These are phyloP conservation scores for Stephania cephalantha DNA, from an alignment of 164 flowering plant genomes.

Conservation along the genomic window DNA sequence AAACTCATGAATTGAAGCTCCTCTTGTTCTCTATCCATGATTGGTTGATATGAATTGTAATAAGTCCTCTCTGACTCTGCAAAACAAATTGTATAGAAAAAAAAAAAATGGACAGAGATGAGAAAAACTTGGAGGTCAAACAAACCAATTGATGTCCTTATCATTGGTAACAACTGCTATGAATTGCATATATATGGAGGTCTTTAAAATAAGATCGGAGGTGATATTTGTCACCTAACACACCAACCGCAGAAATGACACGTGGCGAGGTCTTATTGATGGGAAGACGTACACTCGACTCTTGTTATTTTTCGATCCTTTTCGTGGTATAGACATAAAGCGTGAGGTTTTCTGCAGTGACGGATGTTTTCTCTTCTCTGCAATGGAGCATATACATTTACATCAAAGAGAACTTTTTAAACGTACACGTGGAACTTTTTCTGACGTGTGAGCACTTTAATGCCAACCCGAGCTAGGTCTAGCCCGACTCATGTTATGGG, in stretches of 20 bases:
- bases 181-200: neutral
- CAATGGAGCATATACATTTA: too few species aligned
- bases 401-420: too few species aligned
- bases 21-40: constrained; percentile 45
- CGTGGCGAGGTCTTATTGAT: neutral
- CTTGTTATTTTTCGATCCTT: too few species aligned
- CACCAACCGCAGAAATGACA: neutral
- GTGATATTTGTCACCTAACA: neutral
- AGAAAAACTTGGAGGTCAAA: neutral
- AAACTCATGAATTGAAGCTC: constrained; percentile 41
- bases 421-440: too few species aligned
- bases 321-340: too few species aligned
- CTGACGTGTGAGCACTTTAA: too few species aligned
- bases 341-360: too few species aligned
- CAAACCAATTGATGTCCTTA: neutral
- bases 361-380: too few species aligned
- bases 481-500: too few species aligned
- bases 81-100: neutral
- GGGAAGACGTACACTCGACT: too few species aligned
- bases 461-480: too few species aligned
- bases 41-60: neutral
- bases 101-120: neutral
- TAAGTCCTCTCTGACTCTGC: neutral
- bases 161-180: neutral
- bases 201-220: neutral